These are phyloP conservation scores for Amanita subjunquillea DNA, from an alignment of 768 basidiomycete species.

Conservation along the genomic window DNA sequence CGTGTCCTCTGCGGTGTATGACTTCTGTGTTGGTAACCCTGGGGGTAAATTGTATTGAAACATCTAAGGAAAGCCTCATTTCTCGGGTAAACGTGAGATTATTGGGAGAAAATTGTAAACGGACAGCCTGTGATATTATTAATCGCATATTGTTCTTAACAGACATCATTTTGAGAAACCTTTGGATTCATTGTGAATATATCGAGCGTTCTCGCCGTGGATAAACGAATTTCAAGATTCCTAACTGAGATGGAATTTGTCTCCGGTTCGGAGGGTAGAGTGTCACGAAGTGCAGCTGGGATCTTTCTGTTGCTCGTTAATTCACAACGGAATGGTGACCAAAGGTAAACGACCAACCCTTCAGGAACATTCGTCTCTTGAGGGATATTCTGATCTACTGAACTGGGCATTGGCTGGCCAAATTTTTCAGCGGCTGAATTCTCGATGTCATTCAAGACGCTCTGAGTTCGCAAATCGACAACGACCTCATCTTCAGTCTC, in stretches of 20 bases:
- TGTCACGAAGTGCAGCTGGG: background rate
- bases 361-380: slow-evolving; percentile 51
- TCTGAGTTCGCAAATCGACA: slow-evolving; percentile 39
- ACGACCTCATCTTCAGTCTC: slow-evolving; percentile 48
- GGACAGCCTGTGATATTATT: slow-evolving; percentile 52
- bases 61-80: slow-evolving; percentile 63
- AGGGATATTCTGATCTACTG: slow-evolving; percentile 19
- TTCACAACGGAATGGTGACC: slow-evolving; percentile 16
- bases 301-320: background rate
- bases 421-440: background rate
- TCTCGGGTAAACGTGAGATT: slow-evolving; percentile 68
- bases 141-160: background rate
- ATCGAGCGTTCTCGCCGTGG: slow-evolving; percentile 74
- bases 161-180: slow-evolving; percentile 29
- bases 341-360: slow-evolving; percentile 44
- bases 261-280: slow-evolving; percentile 11
- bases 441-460: background rate
- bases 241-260: slow-evolving; percentile 52
- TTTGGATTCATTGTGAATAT: slow-evolving; percentile 94
- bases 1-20: slow-evolving; percentile 64
- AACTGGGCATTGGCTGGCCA: slow-evolving; percentile 5
- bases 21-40: slow-evolving; percentile 65
- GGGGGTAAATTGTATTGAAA: slow-evolving; percentile 69
- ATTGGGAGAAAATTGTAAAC: slow-evolving; percentile 82
- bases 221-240: slow-evolving; percentile 74